Base-by-base conservation (phyloP, 2,329 filamentous ascomycete genomes). In the Aspergillus costaricaensis region DNA sequence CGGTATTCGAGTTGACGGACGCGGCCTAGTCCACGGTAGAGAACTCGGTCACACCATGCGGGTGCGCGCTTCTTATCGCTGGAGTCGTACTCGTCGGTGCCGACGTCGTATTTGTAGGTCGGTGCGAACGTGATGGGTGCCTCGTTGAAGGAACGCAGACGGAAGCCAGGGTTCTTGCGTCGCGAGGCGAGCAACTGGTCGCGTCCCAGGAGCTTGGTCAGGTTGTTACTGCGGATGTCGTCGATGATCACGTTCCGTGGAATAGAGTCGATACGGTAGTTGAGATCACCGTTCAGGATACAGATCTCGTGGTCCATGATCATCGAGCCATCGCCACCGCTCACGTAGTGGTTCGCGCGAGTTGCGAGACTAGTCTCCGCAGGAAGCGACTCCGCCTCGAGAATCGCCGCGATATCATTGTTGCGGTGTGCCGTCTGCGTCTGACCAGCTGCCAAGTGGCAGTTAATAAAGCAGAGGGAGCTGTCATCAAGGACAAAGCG, bases 101-200 rank as follows among this genome's bases (percentile, higher is more conserved):
- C 93, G 0, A 98, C 92, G 68, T 99, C 95, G 75, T 99, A 99
- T 75, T 99, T 99, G 82, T 99, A 99, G 0, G 95, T 99, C 0
- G 95, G 95, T 7, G 92, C 89, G 74, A 99, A 99, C 0, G 87
- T 89, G 70, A 99, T 97, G 0, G 90, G 91, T 58, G 89, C 83
- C 77, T 99, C 95, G n/a, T 89, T 88, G 75, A 99, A 98, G 0
- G 91, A 89, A 19, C 93, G 88, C 5, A 99, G 84, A 27, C 91
- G 86, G 79, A 98, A 97, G 0, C 88, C 91, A 0, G 94, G 92
- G 69, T 97, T 97, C 68, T 92, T 91, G 55, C 92, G 90, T 59
- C 91, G 87, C 12, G 92, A 94, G 0, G 96, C 89, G 2, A 98
- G 86, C 5, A 99, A 83, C 74, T 99, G 95, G 72, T 99, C 95